phyloP scores from a whole-genome alignment of 2,329 filamentous ascomycete genomes.

The Moelleriella libera region DNA sequence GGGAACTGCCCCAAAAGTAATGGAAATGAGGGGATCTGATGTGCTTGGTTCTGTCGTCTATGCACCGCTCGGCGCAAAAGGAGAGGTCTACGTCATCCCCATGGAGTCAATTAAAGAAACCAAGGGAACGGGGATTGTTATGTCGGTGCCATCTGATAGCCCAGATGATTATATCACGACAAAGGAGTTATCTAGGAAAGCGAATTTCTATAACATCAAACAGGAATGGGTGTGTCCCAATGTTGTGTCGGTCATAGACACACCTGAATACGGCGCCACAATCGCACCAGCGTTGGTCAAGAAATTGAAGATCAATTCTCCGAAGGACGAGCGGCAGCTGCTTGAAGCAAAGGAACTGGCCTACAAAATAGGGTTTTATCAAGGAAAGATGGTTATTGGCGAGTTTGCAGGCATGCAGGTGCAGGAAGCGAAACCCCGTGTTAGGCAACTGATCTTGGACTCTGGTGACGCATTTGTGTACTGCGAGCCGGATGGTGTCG shows the following conservation, averaged over 20 bases:
- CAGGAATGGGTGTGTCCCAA: slow-evolving; percentile 93
- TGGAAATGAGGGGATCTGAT: slow-evolving; percentile 62
- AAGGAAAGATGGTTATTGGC: slow-evolving; percentile 77
- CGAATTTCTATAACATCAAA: slow-evolving; percentile 89
- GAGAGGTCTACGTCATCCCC: slow-evolving; percentile 78
- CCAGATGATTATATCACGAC: slow-evolving; percentile 87
- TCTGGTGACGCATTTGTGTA: slow-evolving; percentile 76
- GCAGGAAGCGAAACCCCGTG: slow-evolving; percentile 72
- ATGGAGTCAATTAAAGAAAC: slow-evolving; percentile 88
- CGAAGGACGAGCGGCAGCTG: slow-evolving; percentile 81
- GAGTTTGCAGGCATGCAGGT: slow-evolving; percentile 82
- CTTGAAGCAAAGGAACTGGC: slow-evolving; percentile 90
- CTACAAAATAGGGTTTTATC: slow-evolving; percentile 96
- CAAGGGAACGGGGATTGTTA: slow-evolving; percentile 95
- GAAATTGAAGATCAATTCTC: slow-evolving; percentile 89
- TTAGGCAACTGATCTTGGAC: slow-evolving; percentile 64
- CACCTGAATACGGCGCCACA: slow-evolving; percentile 74
- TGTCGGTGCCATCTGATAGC: slow-evolving; percentile 88
- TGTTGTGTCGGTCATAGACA: slow-evolving; percentile 78
- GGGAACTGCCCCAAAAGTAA: slow-evolving; percentile 59
- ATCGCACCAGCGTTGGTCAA: slow-evolving; percentile 75
- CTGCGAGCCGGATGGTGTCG: slow-evolving; percentile 81
- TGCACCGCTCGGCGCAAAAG: slow-evolving; percentile 73
- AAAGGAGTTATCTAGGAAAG: slow-evolving; percentile 80
- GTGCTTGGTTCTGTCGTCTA: slow-evolving; percentile 80